These are phyloP conservation scores for Colletotrichum sp. DNA, from an alignment of 2,329 filamentous ascomycete species.

Conservation along the genomic window DNA sequence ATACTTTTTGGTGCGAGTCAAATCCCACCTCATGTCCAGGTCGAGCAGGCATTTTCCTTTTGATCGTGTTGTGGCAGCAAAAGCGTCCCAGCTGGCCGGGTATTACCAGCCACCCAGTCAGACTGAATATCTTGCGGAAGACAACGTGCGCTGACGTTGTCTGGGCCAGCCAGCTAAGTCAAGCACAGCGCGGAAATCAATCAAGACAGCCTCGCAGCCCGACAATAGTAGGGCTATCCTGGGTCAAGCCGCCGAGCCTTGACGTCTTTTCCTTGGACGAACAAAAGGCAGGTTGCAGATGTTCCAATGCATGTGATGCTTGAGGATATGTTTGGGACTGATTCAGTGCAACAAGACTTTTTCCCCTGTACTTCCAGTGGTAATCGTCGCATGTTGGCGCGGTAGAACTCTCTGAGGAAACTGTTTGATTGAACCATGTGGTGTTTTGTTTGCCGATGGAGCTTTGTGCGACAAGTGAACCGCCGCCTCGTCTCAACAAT, in stretches of 20 bases:
- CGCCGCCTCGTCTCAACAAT: conserved; percentile 1
- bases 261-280: neutral
- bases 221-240: neutral
- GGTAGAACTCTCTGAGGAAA: neutral
- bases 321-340: neutral
- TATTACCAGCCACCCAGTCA: neutral
- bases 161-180: neutral
- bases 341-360: neutral
- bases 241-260: neutral
- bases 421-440: conserved; percentile 1
- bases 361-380: neutral
- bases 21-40: neutral
- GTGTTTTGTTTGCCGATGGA: conserved; percentile 4
- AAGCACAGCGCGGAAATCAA: neutral
- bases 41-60: neutral
- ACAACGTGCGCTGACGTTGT: neutral
- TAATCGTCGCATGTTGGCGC: neutral
- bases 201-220: neutral
- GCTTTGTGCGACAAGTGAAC: conserved; percentile 1
- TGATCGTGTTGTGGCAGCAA: neutral
- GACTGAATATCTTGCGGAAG: neutral
- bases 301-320: neutral
- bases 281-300: neutral
- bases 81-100: neutral
- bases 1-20: neutral